Evolutionary conservation across 2,329 filamentous ascomycete species (phyloP).

Genomic region (Talaromyces amestolkiae): DNA sequence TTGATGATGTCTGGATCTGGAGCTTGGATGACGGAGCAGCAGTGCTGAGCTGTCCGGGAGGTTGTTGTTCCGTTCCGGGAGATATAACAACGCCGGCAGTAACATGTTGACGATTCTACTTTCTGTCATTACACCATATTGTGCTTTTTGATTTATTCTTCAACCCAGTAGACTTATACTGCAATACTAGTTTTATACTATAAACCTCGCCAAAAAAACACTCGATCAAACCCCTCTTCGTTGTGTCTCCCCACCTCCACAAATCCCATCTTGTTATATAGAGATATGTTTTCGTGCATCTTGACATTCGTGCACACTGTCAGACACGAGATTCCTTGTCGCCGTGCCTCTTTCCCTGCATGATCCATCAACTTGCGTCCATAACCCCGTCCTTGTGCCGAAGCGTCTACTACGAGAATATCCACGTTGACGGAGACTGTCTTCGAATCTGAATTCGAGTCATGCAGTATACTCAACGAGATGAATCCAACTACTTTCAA

Average conservation of each 20-base stretch:
- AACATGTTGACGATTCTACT: not conserved
- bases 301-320: not conserved
- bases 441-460: not conserved
- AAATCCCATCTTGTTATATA: constrained; percentile 1
- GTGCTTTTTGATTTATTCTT: not conserved
- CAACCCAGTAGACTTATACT: not conserved
- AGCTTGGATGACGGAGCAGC: constrained; percentile 14
- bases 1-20: not conserved
- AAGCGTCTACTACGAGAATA: constrained; percentile 1
- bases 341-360: constrained; percentile 1
- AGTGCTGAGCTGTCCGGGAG: constrained; percentile 10
- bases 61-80: constrained; percentile 14
- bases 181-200: not conserved
- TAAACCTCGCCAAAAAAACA: not conserved
- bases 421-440: not conserved
- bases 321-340: not conserved
- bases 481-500: not conserved
- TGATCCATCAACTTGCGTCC: not conserved
- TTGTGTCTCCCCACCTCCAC: not conserved
- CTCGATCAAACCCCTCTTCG: not conserved
- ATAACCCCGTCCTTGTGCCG: not conserved
- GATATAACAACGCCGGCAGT: not conserved
- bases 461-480: not conserved
- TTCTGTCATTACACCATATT: not conserved
- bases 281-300: not conserved